Base-by-base conservation (phyloP, 1,284 basidiomycete species). In the Violaceomyces palustris region DNA sequence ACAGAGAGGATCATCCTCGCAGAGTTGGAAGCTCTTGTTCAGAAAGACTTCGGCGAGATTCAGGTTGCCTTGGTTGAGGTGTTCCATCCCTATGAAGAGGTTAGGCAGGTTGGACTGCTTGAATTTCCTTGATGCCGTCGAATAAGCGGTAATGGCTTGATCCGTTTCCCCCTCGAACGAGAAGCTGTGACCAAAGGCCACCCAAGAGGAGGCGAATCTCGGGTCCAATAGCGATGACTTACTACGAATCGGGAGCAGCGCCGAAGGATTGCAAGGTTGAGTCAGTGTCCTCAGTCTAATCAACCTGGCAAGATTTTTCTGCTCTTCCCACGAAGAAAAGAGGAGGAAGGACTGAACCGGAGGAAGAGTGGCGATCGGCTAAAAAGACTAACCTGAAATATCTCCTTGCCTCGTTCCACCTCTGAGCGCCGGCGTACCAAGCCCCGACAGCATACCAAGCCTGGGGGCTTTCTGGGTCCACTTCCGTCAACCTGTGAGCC, bases 371-470 rank as follows among this genome's bases (percentile, higher is more conserved):
- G 15, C 35, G 17, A n/a, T 27, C n/a, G 15, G n/a, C n/a, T n/a
- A n/a, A n/a, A n/a, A n/a, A n/a, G n/a, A n/a, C n/a, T n/a, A n/a
- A n/a, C n/a, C n/a, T 58, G 30, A 69, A 73, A 41, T 70, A 69
- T 8, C 67, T 55, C 18, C 70, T 45, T 12, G 70, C 70, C 39
- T 73, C 69, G 3, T 51, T 43, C 67, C 67, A 98, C 60, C 92
- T 85, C 42, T 82, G 81, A 14, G 84, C 83, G 22, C 83, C 82
- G 42, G 93, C 82, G 73, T 99, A 98, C 89, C 93, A 99, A 28
- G 94, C 82, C 0, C 93, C 94, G 17, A 97, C 94, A 2, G 93
- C 91, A 74, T 97, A 99, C 94, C 94, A 99, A 57, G 88, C 90
- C 36, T 89, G 82, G 0, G 90, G 84, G 31, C 86, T 85, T 64